phyloP scores from a whole-genome alignment of 352 stramenopile genomes.

The Phytophthora colocasiae region DNA sequence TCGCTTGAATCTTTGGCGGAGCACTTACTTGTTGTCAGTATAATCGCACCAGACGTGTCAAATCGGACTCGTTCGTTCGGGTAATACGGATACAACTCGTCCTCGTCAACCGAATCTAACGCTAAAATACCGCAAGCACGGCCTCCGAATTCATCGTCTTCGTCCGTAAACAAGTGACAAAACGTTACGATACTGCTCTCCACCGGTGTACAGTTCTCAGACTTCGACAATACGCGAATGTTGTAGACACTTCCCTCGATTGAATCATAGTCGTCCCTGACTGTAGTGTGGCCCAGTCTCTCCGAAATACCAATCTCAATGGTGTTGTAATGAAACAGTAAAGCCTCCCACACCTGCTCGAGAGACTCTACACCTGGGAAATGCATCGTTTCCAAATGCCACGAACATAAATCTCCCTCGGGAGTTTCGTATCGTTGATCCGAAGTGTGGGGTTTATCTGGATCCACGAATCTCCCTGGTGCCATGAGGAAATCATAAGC shows the following conservation, averaged over 20 bases:
- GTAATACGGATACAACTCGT: conserved; percentile 35
- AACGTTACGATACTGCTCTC: conserved; percentile 36
- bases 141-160: conserved; percentile 11
- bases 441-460: conserved; percentile 22
- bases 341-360: conserved; percentile 39
- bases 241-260: conserved; percentile 32
- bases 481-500: conserved; percentile 34
- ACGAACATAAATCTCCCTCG: conserved; percentile 29
- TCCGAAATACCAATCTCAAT: conserved; percentile 56
- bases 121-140: conserved; percentile 23
- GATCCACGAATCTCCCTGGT: conserved; percentile 22
- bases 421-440: conserved; percentile 25
- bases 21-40: conserved; percentile 27
- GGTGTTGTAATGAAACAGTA: conserved; percentile 44
- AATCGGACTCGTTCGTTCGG: conserved; percentile 12
- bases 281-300: conserved; percentile 37
- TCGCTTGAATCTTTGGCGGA: neutral
- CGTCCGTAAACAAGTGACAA: conserved; percentile 16
- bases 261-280: conserved; percentile 46
- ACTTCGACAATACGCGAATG: conserved; percentile 24
- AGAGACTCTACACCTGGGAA: conserved; percentile 36
- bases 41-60: conserved; percentile 25
- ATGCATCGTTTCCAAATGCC: conserved; percentile 36
- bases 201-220: conserved; percentile 9
- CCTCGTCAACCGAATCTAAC: conserved; percentile 35